Evolutionary conservation across 2,329 filamentous ascomycete genomes (phyloP), one percentile per base, ranked within the genome.

Genomic region (Thelonectria discophora): DNA sequence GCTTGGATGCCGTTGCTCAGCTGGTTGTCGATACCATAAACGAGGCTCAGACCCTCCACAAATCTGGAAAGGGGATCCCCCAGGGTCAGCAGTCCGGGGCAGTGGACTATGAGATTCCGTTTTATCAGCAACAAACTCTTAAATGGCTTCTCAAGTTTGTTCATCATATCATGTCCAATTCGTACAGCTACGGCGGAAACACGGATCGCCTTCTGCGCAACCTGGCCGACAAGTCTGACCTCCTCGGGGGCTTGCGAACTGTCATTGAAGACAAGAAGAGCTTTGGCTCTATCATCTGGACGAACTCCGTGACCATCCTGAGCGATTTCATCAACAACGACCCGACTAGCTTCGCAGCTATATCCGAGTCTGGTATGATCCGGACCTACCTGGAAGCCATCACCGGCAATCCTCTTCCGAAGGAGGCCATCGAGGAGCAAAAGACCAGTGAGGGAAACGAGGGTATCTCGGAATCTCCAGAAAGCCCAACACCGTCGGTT

Each of bases 271-370:
- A 97, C 70, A 89, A 91, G 39, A 82, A 82, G 54, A 83, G 89
- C 39, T 99, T 94, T 74, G 95, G 95, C 12, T 95, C 94, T 2
- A 90, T 95, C 61, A 93, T 98, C 5, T 99, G 95, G 95, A 97
- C 93, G 50, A 94, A 94, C 74, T 91, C 93, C 7, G 92, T 97
- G 64, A 94, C 90, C 56, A 94, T 97, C 58, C 82, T 99, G 52
- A 95, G 92, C 73, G 94, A 93, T 70, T 99, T 99, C 77, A 97
- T 99, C 71, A 96, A 99, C 78, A 97, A 98, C 73, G 95, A 99
- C 72, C 95, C 95, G 0, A 99, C 95, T 1, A 99, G 95, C 76
- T 99, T 97, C 75, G 90, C 93, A 27, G 93, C 97, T 21, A 95
- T 99, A 66, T 93, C 92, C 13, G 95, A 99, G 78, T 94, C 95